phyloP scores from a whole-genome alignment of 371 early-diverging fungal species.

The Vairimorpha apis region DNA sequence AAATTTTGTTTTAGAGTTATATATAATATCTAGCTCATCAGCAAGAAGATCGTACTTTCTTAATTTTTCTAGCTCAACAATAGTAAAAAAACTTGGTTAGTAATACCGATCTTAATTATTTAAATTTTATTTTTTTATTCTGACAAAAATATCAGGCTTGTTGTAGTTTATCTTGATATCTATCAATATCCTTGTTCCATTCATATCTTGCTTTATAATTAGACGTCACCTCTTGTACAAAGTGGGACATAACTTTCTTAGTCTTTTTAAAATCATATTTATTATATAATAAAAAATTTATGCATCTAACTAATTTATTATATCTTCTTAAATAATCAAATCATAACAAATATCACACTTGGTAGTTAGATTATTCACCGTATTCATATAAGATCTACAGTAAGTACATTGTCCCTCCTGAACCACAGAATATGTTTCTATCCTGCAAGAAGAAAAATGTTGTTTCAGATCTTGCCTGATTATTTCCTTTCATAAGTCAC shows the following conservation, averaged over 20 bases:
- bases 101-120: neutral
- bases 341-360: neutral
- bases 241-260: too few species aligned
- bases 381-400: neutral
- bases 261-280: too few species aligned
- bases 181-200: too few species aligned
- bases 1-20: neutral
- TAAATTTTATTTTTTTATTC: neutral
- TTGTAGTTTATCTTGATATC: too few species aligned
- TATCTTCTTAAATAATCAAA: neutral
- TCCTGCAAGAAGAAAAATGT: neutral
- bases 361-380: neutral
- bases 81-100: neutral
- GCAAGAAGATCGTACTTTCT: neutral
- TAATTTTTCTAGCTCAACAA: neutral
- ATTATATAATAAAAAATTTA: neutral
- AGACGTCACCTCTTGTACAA: too few species aligned
- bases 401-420: neutral
- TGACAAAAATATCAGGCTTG: neutral
- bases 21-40: neutral
- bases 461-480: neutral
- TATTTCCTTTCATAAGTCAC: neutral
- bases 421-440: neutral
- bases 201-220: too few species aligned
- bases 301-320: neutral